Conservation (phyloP, 257 asterid species). For the Solanum okadae region DNA sequence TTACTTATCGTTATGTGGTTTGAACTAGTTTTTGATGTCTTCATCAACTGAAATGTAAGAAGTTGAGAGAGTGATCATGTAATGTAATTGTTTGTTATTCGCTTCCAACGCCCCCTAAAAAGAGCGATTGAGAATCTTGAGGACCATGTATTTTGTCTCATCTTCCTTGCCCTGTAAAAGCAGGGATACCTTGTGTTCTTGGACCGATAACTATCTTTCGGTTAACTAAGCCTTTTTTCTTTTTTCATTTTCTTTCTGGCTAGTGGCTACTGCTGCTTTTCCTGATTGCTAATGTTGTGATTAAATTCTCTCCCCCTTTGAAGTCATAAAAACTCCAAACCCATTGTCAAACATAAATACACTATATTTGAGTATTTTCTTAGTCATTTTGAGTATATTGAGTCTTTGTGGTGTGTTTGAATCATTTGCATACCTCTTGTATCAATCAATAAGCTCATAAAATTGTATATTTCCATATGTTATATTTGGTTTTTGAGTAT, state of each 20-base stretch:
- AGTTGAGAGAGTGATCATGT: neutral
- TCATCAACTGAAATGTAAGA: neutral
- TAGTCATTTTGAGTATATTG: conserved; percentile 2
- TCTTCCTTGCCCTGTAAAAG: neutral
- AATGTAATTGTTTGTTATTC: neutral
- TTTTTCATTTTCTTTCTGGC: neutral
- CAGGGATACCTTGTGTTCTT: neutral
- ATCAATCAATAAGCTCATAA: neutral
- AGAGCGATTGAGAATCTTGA: neutral
- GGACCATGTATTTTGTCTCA: neutral
- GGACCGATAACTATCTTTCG: neutral
- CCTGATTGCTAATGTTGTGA: neutral
- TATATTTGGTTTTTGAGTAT: neutral
- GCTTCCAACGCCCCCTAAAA: no score
- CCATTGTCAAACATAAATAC: no score
- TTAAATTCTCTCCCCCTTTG: no score
- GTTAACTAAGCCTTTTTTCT: neutral
- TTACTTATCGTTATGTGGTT: conserved; percentile 71
- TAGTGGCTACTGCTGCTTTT: neutral
- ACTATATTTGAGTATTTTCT: no score
- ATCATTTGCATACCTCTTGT: neutral
- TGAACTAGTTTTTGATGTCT: conserved; percentile 14
- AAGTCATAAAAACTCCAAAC: no score
- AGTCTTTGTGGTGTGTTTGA: conserved; percentile 11
- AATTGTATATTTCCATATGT: neutral